These are phyloP conservation scores for Sphenostylis stenocarpa DNA, from an alignment of 306 rosid genomes.

Conservation along the genomic window DNA sequence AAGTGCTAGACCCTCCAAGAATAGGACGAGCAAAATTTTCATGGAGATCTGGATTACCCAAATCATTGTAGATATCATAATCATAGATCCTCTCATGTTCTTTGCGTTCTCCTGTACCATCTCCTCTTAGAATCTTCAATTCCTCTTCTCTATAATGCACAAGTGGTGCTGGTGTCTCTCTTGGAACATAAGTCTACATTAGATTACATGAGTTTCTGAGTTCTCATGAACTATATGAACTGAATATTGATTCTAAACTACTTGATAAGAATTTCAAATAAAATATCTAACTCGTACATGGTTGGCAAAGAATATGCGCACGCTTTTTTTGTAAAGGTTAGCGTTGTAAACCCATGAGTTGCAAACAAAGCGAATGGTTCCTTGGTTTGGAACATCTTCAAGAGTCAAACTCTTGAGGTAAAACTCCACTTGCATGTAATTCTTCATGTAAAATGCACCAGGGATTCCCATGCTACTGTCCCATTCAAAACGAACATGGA, in stretches of 20 bases:
- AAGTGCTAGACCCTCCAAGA: slow-evolving; percentile 66
- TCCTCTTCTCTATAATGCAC: slow-evolving; percentile 63
- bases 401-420: slow-evolving; percentile 61
- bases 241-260: background rate
- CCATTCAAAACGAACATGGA: slow-evolving; percentile 59
- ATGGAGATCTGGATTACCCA: slow-evolving; percentile 54
- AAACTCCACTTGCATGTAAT: slow-evolving; percentile 66
- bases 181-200: slow-evolving; percentile 61
- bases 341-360: slow-evolving; percentile 81
- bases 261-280: too few relatives aligned
- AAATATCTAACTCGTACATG: slow-evolving; percentile 39
- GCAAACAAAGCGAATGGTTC: slow-evolving; percentile 62
- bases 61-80: slow-evolving; percentile 70
- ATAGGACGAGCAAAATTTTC: slow-evolving; percentile 44
- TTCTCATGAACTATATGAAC: too few relatives aligned
- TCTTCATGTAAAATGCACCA: slow-evolving; percentile 68
- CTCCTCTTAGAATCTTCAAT: slow-evolving; percentile 62
- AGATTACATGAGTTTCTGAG: background rate
- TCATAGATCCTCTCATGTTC: slow-evolving; percentile 73
- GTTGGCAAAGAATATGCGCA: slow-evolving; percentile 77
- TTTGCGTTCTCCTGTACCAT: slow-evolving; percentile 61
- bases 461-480: slow-evolving; percentile 56
- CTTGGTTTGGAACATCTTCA: slow-evolving; percentile 65
- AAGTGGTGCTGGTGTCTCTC: slow-evolving; percentile 61
- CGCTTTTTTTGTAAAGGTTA: slow-evolving; percentile 38